Percentiles rank a stretch among this genome's conserved stretches.
Conservation (phyloP, 2,329 filamentous ascomycete species). For the Chrysoporthe deuterocubensis region DNA sequence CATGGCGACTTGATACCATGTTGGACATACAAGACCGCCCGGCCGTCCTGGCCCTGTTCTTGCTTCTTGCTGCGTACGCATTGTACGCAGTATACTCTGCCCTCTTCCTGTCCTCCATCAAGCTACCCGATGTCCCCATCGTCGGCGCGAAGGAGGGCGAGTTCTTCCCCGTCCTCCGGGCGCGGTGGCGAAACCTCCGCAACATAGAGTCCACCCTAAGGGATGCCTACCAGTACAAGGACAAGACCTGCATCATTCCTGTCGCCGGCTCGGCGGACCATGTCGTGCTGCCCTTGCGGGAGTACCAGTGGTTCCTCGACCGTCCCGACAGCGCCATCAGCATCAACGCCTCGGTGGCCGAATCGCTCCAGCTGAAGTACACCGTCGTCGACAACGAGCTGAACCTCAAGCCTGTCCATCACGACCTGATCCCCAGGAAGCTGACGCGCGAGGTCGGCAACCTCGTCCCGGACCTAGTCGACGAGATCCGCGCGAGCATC, state of each 20-base stretch:
- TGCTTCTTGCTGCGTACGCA: neutral
- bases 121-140: conserved; percentile 1
- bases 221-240: conserved; percentile 4
- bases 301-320: conserved; percentile 10
- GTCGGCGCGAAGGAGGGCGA: neutral
- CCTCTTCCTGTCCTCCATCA: neutral
- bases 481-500: conserved; percentile 37
- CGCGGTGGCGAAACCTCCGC: neutral
- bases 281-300: conserved; percentile 1
- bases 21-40: neutral
- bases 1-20: neutral
- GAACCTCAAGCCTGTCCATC: conserved; percentile 38
- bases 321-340: conserved; percentile 29
- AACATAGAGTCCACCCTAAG: neutral
- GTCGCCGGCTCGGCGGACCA: neutral
- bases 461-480: conserved; percentile 38
- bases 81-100: neutral
- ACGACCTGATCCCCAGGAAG: conserved; percentile 38
- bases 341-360: conserved; percentile 40
- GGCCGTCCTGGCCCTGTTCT: neutral
- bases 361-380: conserved; percentile 41
- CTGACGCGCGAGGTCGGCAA: conserved; percentile 37
- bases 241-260: neutral
- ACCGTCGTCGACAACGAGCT: conserved; percentile 37
- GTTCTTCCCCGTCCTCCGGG: neutral